Conservation (phyloP, 345 rosid species). For the Lagerstroemia speciosa region DNA sequence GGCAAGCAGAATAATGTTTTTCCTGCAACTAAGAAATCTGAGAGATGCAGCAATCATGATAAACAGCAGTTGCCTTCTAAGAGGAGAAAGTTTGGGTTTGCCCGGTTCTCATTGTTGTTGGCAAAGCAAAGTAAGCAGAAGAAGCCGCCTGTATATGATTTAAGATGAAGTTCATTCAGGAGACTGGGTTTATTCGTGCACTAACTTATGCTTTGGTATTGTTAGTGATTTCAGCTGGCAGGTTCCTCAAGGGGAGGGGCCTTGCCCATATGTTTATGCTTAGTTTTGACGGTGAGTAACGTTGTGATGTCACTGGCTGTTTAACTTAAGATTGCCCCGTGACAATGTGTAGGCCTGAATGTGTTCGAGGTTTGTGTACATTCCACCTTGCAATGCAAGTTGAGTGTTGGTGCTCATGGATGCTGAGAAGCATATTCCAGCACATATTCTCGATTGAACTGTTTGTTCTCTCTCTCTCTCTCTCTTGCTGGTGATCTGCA, state of each 20-base stretch:
- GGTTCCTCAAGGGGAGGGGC: too few relatives aligned
- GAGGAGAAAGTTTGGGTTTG: conserved; percentile 77
- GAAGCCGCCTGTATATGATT: conserved; percentile 32
- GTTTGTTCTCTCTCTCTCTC: too few relatives aligned
- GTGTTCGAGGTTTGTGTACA: too few relatives aligned
- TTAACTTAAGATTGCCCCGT: too few relatives aligned
- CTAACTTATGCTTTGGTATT: background rate
- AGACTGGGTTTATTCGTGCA: background rate
- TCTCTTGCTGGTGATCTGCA: too few relatives aligned
- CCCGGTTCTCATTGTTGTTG: conserved; percentile 50
- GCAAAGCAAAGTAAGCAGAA: conserved; percentile 60
- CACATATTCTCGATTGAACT: too few relatives aligned
- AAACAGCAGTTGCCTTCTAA: conserved; percentile 41
- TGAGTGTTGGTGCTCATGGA: too few relatives aligned
- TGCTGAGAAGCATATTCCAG: too few relatives aligned
- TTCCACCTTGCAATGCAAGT: too few relatives aligned
- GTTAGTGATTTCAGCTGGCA: background rate
- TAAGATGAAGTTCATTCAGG: background rate
- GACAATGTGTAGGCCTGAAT: too few relatives aligned
- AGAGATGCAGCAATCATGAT: conserved; percentile 28
- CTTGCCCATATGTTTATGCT: background rate
- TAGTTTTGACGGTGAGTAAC: too few relatives aligned
- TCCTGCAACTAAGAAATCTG: conserved; percentile 16
- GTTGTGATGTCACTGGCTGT: too few relatives aligned
- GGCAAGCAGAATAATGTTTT: conserved; percentile 34